Evolutionary conservation across 2,329 filamentous ascomycete genomes (phyloP).

Genomic region (Penicillium sp.): DNA sequence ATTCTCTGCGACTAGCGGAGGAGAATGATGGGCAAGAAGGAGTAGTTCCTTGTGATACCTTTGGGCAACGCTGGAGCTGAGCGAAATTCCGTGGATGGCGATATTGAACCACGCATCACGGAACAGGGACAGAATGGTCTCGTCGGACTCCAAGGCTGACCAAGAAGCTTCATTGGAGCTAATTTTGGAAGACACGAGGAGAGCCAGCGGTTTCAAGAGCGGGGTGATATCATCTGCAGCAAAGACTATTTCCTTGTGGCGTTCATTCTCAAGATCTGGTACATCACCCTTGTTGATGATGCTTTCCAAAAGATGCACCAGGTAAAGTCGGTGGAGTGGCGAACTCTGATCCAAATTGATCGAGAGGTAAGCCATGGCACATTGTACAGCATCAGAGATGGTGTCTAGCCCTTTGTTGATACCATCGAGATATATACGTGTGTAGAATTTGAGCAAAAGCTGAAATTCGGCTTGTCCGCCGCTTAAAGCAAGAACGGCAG

Average conservation of each 20-base stretch:
- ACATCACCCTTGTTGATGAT: slow-evolving; percentile 89
- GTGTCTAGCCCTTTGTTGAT: slow-evolving; percentile 64
- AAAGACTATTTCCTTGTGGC: slow-evolving; percentile 73
- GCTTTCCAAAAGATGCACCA: slow-evolving; percentile 76
- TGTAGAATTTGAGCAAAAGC: slow-evolving; percentile 78
- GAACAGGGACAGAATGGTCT: slow-evolving; percentile 68
- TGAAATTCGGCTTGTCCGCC: slow-evolving; percentile 80
- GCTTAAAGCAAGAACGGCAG: slow-evolving; percentile 70
- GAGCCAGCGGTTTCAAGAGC: slow-evolving; percentile 79
- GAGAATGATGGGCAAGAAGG: slow-evolving; percentile 79
- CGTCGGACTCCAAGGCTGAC: slow-evolving; percentile 49
- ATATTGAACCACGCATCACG: slow-evolving; percentile 99
- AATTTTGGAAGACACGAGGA: slow-evolving; percentile 62
- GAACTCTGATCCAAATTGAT: slow-evolving; percentile 63
- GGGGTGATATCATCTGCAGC: slow-evolving; percentile 84
- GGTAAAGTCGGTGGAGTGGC: slow-evolving; percentile 75
- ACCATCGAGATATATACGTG: slow-evolving; percentile 68
- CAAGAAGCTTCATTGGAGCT: slow-evolving; percentile 23
- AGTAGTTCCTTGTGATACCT: slow-evolving; percentile 73
- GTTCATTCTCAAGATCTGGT: slow-evolving; percentile 67
- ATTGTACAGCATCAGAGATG: slow-evolving; percentile 71
- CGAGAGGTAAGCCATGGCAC: slow-evolving; percentile 77
- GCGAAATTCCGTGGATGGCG: slow-evolving; percentile 83
- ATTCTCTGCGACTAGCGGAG: slow-evolving; percentile 81
- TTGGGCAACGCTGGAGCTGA: slow-evolving; percentile 68